Evolutionary conservation across 2,329 filamentous ascomycete species (phyloP).

Genomic region (Fusarium lateritium): DNA sequence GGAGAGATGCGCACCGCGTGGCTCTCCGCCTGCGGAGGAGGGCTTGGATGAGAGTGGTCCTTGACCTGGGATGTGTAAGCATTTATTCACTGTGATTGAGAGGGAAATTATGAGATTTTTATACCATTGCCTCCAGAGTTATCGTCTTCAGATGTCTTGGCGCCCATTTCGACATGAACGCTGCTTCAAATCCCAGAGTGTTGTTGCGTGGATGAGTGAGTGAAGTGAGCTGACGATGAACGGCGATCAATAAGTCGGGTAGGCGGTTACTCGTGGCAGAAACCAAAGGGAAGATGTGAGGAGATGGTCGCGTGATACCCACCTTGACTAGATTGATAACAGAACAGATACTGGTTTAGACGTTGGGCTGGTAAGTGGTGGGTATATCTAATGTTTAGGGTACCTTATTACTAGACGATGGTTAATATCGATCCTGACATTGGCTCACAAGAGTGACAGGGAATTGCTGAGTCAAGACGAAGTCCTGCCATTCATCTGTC

Average conservation of each 20-base stretch:
- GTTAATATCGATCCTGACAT: no score
- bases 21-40: constrained; percentile 56
- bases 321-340: not conserved
- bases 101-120: not conserved
- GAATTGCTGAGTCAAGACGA: no score
- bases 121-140: constrained; percentile 53
- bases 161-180: constrained; percentile 57
- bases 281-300: constrained; percentile 14
- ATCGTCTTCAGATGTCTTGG: constrained; percentile 58
- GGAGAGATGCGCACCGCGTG: constrained; percentile 58
- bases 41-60: constrained; percentile 37
- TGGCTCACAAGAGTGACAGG: no score
- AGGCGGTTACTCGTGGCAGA: constrained; percentile 31
- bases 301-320: constrained; percentile 1
- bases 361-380: no score
- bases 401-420: no score
- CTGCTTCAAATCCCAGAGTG: constrained; percentile 17
- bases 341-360: not conserved
- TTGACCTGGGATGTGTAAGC: constrained; percentile 36
- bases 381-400: no score
- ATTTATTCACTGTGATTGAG: not conserved
- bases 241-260: constrained; percentile 1
- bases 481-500: no score
- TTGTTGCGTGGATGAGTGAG: constrained; percentile 12
- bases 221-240: constrained; percentile 18